These are phyloP conservation scores for Apophysomyces sp. DNA, from an alignment of 371 early-diverging fungal species.

Conservation along the genomic window DNA sequence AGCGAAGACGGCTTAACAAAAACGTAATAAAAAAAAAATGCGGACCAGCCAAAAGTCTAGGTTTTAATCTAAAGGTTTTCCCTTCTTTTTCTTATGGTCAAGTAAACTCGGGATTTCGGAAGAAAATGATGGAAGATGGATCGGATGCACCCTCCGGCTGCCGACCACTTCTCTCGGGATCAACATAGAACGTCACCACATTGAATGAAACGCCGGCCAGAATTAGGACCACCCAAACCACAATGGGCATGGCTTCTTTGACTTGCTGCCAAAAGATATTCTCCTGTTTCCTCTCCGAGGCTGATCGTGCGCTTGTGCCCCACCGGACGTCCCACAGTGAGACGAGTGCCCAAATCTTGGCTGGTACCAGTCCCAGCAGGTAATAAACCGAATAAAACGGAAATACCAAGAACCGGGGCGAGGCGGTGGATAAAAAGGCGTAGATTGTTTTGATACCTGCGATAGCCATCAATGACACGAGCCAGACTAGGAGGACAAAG, in stretches of 20 bases:
- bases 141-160: neutral
- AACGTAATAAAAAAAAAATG: no score
- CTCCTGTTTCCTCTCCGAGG: conserved; percentile 41
- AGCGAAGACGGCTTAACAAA: no score
- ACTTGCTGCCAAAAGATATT: conserved; percentile 27
- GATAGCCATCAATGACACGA: conserved; percentile 43
- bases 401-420: conserved; percentile 47
- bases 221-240: conserved; percentile 31
- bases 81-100: neutral
- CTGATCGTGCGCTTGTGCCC: conserved; percentile 57
- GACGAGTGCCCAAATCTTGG: conserved; percentile 58
- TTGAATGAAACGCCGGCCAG: conserved; percentile 37
- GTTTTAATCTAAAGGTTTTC: no score
- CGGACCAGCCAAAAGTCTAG: no score
- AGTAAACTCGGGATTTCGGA: neutral
- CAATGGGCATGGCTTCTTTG: conserved; percentile 43
- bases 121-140: neutral
- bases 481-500: conserved; percentile 46
- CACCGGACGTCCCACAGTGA: conserved; percentile 62
- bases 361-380: conserved; percentile 56
- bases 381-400: conserved; percentile 57
- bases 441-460: conserved; percentile 53
- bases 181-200: conserved; percentile 18
- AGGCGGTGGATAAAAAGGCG: conserved; percentile 33
- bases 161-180: conserved; percentile 6